Base-by-base conservation (phyloP, 306 rosid genomes). In the Astragalus glycyphyllos region DNA sequence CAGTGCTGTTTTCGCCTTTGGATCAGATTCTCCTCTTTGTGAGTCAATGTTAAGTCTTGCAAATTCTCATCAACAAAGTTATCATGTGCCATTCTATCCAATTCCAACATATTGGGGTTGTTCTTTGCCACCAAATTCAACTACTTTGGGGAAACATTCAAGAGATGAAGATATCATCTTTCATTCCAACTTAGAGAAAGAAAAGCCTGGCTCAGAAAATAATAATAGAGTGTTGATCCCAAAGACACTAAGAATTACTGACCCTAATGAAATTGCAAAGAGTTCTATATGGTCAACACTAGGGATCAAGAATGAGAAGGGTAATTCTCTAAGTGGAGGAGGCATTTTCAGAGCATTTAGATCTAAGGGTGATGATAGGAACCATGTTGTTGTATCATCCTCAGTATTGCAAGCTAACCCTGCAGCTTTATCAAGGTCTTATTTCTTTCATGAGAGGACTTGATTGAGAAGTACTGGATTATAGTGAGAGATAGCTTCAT, bases 391-490 rank as follows among this genome's bases (percentile, higher is more conserved):
- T 23, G 86, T 88, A 74, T 68, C 75, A n/a, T 88, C 87, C 3
- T 65, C 81, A 1, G 77, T 80, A 68, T 72, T 92, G 85, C 88
- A 86, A 71, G 91, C 91, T 45, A 92, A 92, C 72, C 98, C 98
- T 7, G 89, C 92, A 38, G 98, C 98, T 67, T 74, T 88, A 44
- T 85, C 91, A 40, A 83, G 92, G 77, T 90, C 98, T 44, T 56
- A 79, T 49, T 77, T 60, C 65, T 90, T 92, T 79, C 89, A 74
- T 17, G 98, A 90, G 84, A 84, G 86, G 68, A 60, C 85, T 50
- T 92, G 76, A 74, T 70, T 70, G 58, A 37, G 57, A 42, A 16
- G 51, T 35, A 14, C 11, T 72, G 17, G 20, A 41, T 26, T 26
- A 73, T 51, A 15, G 26, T 11, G 15, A 62, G 57, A 50, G 10